Evolutionary conservation across 768 basidiomycete species (phyloP).

Genomic region (Basidioascus undulatus): DNA sequence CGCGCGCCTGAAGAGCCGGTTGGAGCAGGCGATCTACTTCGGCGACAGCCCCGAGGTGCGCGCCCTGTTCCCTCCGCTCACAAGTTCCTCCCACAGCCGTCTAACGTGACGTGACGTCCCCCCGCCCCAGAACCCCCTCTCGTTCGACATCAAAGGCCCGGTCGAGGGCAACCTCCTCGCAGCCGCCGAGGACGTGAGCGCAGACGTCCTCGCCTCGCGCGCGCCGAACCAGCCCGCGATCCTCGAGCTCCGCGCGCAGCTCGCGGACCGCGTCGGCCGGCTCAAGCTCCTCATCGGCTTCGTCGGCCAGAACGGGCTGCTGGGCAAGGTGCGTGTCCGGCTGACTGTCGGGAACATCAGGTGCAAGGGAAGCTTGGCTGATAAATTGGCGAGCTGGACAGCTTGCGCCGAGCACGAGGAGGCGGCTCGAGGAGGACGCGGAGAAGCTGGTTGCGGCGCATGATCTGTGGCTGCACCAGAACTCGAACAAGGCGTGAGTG

Average conservation of each 20-base stretch:
- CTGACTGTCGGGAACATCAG: too few species aligned
- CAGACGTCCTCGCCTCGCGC: constrained; percentile 41
- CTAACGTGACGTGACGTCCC: not conserved
- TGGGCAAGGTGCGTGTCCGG: constrained; percentile 33
- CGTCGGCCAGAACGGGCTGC: constrained; percentile 61
- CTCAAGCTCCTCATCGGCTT: constrained; percentile 68
- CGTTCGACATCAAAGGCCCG: constrained; percentile 17
- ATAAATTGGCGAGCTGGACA: constrained; percentile 15
- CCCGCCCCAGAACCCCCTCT: constrained; percentile 21
- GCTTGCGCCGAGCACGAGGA: constrained; percentile 60
- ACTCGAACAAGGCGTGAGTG: constrained; percentile 17
- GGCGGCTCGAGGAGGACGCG: constrained; percentile 51
- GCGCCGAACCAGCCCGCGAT: constrained; percentile 39
- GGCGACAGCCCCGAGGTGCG: constrained; percentile 16
- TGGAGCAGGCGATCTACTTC: constrained; percentile 23
- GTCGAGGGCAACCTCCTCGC: constrained; percentile 17
- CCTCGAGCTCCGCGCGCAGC: constrained; percentile 55
- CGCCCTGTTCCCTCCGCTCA: too few species aligned
- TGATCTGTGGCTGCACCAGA: constrained; percentile 40
- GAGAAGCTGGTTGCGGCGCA: constrained; percentile 64
- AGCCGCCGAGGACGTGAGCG: constrained; percentile 17
- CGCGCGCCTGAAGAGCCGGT: constrained; percentile 16
- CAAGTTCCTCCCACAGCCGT: too few species aligned
- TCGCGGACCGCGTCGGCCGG: constrained; percentile 46
- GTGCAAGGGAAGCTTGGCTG: constrained; percentile 4